Percentiles rank a stretch among this genome's conserved stretches.
Conservation (phyloP, 1,284 basidiomycete genomes). For the Wallemia mellicola region DNA sequence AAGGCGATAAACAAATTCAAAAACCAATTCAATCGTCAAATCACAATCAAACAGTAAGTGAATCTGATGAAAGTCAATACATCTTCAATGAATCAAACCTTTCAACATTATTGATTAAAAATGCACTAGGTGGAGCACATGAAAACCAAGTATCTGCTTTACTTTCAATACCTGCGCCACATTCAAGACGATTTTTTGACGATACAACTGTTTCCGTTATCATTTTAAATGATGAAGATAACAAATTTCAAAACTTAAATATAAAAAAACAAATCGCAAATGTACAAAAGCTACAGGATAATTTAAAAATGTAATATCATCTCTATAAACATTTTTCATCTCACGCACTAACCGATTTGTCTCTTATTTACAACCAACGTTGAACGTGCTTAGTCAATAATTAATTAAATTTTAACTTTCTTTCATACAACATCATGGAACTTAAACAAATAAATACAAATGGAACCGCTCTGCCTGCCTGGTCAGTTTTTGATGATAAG, state of each 20-base stretch:
- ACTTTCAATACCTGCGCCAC: conserved; percentile 58
- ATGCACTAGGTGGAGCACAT: conserved; percentile 71
- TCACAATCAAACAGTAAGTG: too few relatives aligned
- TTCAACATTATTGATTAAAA: conserved; percentile 70
- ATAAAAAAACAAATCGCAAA: neutral
- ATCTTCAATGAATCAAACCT: conserved; percentile 55
- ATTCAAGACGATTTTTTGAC: conserved; percentile 48
- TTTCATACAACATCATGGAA: too few relatives aligned
- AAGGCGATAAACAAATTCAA: too few relatives aligned
- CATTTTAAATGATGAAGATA: neutral
- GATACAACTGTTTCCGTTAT: conserved; percentile 38
- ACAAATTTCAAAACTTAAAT: neutral
- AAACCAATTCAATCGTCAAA: conserved; percentile 1
- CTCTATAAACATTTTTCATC: neutral
- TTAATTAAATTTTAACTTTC: too few relatives aligned
- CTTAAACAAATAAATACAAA: too few relatives aligned
- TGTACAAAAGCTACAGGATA: neutral
- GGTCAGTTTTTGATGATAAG: too few relatives aligned
- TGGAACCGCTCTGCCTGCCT: too few relatives aligned
- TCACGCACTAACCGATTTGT: too few relatives aligned
- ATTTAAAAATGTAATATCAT: neutral
- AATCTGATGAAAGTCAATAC: conserved; percentile 6
- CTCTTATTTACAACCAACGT: too few relatives aligned
- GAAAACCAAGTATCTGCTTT: conserved; percentile 30
- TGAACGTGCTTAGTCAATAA: too few relatives aligned